Evolutionary conservation across 495 filamentous ascomycete species (phyloP).

Genomic region (Cenococcum geophilum): DNA sequence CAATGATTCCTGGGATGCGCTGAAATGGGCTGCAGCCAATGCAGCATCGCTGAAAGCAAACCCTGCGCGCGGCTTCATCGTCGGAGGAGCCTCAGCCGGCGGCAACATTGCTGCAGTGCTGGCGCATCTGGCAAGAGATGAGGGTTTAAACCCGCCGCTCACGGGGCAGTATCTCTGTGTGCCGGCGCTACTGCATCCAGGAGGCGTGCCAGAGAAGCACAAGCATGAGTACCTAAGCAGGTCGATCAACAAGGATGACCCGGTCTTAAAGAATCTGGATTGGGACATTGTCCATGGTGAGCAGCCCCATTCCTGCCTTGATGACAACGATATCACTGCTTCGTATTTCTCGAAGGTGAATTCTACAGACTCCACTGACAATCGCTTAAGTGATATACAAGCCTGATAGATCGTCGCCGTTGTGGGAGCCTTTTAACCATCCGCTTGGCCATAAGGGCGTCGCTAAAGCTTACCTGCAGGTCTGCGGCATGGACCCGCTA

Average conservation of each 20-base stretch:
- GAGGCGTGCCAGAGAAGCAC: slow-evolving; percentile 11
- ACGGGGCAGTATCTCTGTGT: slow-evolving; percentile 30
- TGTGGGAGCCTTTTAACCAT: slow-evolving; percentile 30
- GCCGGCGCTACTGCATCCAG: slow-evolving; percentile 16
- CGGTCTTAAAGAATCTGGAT: slow-evolving; percentile 14
- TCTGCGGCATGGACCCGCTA: slow-evolving; percentile 38
- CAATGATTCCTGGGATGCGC: slow-evolving; percentile 28
- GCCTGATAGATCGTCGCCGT: slow-evolving; percentile 10
- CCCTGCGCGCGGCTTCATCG: slow-evolving; percentile 23
- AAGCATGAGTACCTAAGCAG: slow-evolving; percentile 15
- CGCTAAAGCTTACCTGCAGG: slow-evolving; percentile 38
- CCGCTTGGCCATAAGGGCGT: slow-evolving; percentile 12
- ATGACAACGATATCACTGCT: neutral
- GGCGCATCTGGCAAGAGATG: slow-evolving; percentile 23
- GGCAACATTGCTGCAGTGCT: slow-evolving; percentile 27
- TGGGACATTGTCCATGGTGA: neutral
- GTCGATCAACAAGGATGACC: neutral
- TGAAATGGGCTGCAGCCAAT: slow-evolving; percentile 17
- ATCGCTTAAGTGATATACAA: slow-evolving; percentile 3
- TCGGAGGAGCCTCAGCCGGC: slow-evolving; percentile 29
- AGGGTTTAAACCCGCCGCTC: slow-evolving; percentile 17
- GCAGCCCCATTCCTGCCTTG: neutral
- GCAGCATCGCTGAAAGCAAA: slow-evolving; percentile 13
- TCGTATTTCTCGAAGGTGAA: neutral
- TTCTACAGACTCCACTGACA: neutral